Evolutionary conservation across 768 basidiomycete species (phyloP).

Genomic region (Lepiota brunneoincarnata): DNA sequence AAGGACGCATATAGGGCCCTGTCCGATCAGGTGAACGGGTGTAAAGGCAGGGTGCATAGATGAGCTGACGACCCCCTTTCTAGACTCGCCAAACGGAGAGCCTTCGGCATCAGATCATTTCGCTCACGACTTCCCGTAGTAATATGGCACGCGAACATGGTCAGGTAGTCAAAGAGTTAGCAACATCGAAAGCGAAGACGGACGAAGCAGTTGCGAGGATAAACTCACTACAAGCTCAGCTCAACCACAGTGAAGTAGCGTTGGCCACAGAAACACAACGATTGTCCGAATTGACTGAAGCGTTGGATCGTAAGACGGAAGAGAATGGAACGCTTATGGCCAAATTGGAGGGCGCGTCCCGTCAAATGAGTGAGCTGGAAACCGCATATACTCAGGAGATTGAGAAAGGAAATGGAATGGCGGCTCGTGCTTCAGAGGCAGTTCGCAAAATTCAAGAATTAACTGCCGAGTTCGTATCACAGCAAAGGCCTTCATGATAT

Average conservation of each 20-base stretch:
- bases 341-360: neutral
- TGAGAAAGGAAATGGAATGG: neutral
- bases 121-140: neutral
- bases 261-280: neutral
- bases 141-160: neutral
- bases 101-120: conserved; percentile 5
- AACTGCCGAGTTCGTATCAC: neutral
- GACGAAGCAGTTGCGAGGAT: neutral
- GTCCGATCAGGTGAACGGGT: conserved; percentile 1
- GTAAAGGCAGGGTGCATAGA: neutral
- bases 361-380: neutral
- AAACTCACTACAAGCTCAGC: neutral
- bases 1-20: conserved; percentile 4
- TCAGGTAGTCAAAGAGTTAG: neutral
- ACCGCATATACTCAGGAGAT: neutral
- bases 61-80: neutral
- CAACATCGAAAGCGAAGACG: neutral
- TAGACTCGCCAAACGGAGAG: conserved; percentile 1
- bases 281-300: neutral
- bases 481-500: neutral
- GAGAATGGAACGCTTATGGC: neutral
- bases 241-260: neutral
- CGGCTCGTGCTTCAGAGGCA: neutral
- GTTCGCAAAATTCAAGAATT: conserved; percentile 1
- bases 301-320: neutral